Percentiles rank a stretch among this genome's conserved stretches.
Evolutionary conservation across 345 rosid species (phyloP).

Genomic region (Psidium friedrichsthalianum): DNA sequence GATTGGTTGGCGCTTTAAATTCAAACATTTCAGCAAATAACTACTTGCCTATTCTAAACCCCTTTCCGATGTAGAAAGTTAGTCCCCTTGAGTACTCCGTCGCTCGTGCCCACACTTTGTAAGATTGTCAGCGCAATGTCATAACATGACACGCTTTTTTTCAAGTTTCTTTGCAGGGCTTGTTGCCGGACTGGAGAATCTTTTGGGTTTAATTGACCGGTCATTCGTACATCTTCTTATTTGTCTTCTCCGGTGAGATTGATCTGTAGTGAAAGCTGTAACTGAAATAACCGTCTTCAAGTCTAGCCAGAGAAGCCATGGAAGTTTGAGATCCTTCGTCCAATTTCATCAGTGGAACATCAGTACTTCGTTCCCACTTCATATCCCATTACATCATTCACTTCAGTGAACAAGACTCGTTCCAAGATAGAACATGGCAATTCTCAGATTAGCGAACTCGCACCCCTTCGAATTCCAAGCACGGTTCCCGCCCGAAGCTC

Average conservation of each 20-base stretch:
- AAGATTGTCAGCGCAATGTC: background rate
- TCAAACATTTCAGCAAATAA: background rate
- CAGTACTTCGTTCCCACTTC: background rate
- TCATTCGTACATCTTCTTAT: background rate
- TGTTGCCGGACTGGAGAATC: rapidly evolving
- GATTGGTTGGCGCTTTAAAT: background rate
- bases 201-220: background rate
- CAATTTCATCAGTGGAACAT: too few relatives aligned
- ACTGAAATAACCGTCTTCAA: background rate
- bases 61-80: background rate
- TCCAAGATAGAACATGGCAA: background rate
- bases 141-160: background rate
- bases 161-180: too few relatives aligned
- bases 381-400: background rate
- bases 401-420: background rate
- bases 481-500: background rate
- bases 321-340: too few relatives aligned
- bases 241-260: background rate
- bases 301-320: too few relatives aligned
- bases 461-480: background rate
- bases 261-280: background rate
- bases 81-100: background rate
- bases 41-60: background rate
- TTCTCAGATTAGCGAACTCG: background rate
- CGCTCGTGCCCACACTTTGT: background rate